These are phyloP conservation scores for Penicillium chermesinum DNA, from an alignment of 495 filamentous ascomycete genomes.

Conservation along the genomic window DNA sequence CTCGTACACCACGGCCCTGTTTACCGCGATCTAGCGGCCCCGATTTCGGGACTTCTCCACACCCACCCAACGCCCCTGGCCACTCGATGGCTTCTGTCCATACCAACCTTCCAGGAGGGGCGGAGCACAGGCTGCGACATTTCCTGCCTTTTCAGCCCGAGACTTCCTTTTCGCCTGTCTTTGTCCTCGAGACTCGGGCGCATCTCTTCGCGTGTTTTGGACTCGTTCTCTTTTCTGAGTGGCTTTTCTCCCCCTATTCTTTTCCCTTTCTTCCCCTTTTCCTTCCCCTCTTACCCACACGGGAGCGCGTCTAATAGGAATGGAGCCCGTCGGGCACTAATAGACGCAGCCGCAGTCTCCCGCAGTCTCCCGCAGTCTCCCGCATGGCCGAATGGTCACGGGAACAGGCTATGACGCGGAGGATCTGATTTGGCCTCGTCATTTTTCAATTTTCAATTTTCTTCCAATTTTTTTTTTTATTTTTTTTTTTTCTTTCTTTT, in stretches of 20 bases:
- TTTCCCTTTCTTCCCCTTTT: slow-evolving; percentile 1
- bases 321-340: slow-evolving; percentile 31
- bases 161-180: no score
- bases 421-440: slow-evolving; percentile 19
- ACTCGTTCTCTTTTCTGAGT: no score
- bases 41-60: no score
- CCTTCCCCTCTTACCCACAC: slow-evolving; percentile 19
- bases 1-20: background rate
- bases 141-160: no score
- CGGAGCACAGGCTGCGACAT: background rate
- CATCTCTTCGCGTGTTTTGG: no score
- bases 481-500: no score
- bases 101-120: background rate
- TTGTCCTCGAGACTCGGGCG: no score
- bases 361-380: slow-evolving; percentile 46
- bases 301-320: slow-evolving; percentile 28
- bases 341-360: slow-evolving; percentile 40
- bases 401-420: slow-evolving; percentile 33
- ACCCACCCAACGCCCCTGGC: slow-evolving; percentile 20
- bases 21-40: no score
- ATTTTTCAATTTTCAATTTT: no score
- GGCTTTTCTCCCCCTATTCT: background rate
- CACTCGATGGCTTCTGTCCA: slow-evolving; percentile 26
- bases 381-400: slow-evolving; percentile 40
- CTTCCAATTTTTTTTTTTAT: no score